Base-by-base conservation (phyloP, 1,284 basidiomycete genomes). In the Exsudoporus floridanus region DNA sequence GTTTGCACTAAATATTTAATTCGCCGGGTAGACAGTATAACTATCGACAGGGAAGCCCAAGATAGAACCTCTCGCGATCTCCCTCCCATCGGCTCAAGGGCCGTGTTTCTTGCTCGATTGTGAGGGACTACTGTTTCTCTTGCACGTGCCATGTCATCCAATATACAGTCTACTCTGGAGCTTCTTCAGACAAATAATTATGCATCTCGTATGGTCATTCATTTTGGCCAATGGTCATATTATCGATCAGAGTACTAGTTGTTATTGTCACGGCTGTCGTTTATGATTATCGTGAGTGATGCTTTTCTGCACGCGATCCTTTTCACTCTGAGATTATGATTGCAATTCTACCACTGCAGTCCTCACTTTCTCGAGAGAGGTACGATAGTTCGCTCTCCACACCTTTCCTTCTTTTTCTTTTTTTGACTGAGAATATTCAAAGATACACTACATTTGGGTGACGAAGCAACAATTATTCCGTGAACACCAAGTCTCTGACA, bases 201-300 rank as follows among this genome's bases (percentile, higher is more conserved):
- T 9, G 2, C 19, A 13, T 23, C 37, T 2, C 7, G 56, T 60
- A 28, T 2, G 57, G 1, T 27, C 16, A 0, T 2, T 19, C 18
- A 8, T 16, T 27, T 21, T 7, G 0, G 4, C 25, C 21, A 12
- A 5, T 12, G 16, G 23, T 9, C 8, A 35, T 45, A 30, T 49
- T 1, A 46, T n/a, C 7, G 6, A 36, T 6, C 12, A 30, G 9
- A 10, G 0, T 33, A n/a, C n/a, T n/a, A 59, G 58, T 56, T 13
- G 2, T 50, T 8, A 7, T 40, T 3, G 25, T 49, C 19, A 28
- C 44, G 7, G 21, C 4, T 6, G 46, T 56, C 1, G 34, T 10
- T 12, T 63, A 61, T 33, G 59, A 60, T 37, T 60, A 63, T 18
- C 1, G 61, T 63, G 42, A 39, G 59, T 37, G 2, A 23, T 27